phyloP scores from a whole-genome alignment of 1,284 basidiomycete species.

The Heliocybe sulcata region DNA sequence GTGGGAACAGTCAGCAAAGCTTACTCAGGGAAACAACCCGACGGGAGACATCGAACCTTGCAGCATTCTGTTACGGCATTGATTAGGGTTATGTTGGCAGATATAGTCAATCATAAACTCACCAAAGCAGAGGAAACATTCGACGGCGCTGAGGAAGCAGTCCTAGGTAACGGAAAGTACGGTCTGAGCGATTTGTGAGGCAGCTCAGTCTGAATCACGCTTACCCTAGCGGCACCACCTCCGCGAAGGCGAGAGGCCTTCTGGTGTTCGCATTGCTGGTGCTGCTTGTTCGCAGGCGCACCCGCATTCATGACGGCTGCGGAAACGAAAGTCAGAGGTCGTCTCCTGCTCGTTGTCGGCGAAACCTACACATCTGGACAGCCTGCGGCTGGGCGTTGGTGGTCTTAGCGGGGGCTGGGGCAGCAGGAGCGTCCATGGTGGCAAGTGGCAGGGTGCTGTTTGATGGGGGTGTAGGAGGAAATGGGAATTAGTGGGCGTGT shows the following conservation, averaged over 20 bases:
- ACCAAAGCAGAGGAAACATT: constrained; percentile 63
- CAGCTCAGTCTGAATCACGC: constrained; percentile 6
- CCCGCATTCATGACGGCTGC: constrained; percentile 34
- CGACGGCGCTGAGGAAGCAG: constrained; percentile 51
- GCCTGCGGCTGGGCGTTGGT: constrained; percentile 38
- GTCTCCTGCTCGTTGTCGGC: not conserved
- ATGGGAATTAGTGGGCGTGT: not conserved
- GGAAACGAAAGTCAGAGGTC: constrained; percentile 1
- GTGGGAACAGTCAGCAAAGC: constrained; percentile 5
- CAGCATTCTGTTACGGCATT: constrained; percentile 23
- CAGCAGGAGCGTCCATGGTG: constrained; percentile 19
- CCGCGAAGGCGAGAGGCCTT: constrained; percentile 50
- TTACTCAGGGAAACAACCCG: constrained; percentile 1
- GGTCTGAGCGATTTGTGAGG: not conserved
- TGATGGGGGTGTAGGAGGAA: not conserved
- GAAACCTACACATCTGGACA: constrained; percentile 45
- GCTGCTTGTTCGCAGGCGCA: constrained; percentile 19
- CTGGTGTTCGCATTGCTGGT: constrained; percentile 27
- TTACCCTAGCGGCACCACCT: constrained; percentile 53
- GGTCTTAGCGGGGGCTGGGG: constrained; percentile 31
- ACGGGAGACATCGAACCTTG: constrained; percentile 20
- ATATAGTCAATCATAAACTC: constrained; percentile 15
- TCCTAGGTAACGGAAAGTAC: constrained; percentile 37
- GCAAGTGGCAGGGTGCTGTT: not conserved
- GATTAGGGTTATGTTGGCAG: not conserved